A percentile compares a stretch with the other conserved stretches of the same genome.
Evolutionary conservation across 129 eudicot genomes (phyloP).

Genomic region (Heracleum sosnowskyi): DNA sequence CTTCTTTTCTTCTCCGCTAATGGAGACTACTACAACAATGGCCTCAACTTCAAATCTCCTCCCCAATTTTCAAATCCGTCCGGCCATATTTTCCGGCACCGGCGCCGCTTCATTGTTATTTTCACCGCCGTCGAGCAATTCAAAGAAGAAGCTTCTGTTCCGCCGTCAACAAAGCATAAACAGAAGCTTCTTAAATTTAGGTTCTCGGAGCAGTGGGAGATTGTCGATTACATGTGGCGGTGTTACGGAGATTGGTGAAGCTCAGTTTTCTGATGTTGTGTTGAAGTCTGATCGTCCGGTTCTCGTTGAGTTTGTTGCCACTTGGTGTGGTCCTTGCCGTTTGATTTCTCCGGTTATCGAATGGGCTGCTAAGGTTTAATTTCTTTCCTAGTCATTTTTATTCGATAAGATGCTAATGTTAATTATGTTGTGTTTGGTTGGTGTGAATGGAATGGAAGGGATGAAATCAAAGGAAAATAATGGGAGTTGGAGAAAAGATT

Average conservation of each 20-base stretch:
- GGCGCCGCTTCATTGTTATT: conserved; percentile 6
- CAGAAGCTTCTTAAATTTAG: neutral
- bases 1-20: neutral
- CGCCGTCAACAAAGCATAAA: neutral
- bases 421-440: too few relatives aligned
- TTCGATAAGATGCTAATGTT: neutral
- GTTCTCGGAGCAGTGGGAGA: conserved; percentile 2
- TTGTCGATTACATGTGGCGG: conserved; percentile 31
- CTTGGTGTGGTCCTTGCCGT: conserved; percentile 91
- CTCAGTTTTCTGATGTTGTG: conserved; percentile 48
- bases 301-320: conserved; percentile 73
- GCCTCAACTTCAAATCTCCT: conserved; percentile 10
- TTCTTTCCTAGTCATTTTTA: neutral
- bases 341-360: conserved; percentile 63
- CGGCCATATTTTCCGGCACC: conserved; percentile 7
- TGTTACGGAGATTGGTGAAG: conserved; percentile 50
- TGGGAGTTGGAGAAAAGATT: too few relatives aligned
- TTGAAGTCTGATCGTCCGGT: conserved; percentile 76
- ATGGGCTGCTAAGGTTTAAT: conserved; percentile 47
- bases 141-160: conserved; percentile 6
- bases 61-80: conserved; percentile 13
- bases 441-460: too few relatives aligned
- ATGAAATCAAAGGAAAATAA: too few relatives aligned
- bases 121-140: conserved; percentile 11
- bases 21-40: conserved; percentile 15